These are phyloP conservation scores for Dictyostelium brefeldianum DNA, from an alignment of 78 protist species.

Conservation along the genomic window DNA sequence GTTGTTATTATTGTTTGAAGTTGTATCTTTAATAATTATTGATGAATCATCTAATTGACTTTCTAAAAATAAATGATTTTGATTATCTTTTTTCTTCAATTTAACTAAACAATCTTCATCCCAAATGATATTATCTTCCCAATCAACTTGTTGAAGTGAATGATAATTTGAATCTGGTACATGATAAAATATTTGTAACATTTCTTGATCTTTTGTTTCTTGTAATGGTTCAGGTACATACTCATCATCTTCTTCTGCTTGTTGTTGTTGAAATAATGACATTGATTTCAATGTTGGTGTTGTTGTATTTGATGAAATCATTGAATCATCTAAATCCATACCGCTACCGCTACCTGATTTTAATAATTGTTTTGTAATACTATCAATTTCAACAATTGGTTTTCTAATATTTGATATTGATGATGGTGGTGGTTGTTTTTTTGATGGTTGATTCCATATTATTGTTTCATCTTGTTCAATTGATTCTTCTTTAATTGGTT, in stretches of 20 bases:
- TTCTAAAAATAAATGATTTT: background rate
- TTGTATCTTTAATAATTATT: background rate
- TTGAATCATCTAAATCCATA: background rate
- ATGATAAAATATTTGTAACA: background rate
- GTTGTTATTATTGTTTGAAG: background rate
- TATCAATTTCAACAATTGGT: constrained; percentile 1
- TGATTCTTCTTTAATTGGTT: background rate
- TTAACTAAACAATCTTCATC: background rate
- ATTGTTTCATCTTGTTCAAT: background rate
- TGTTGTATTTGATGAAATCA: background rate
- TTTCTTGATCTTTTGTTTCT: constrained; percentile 9
- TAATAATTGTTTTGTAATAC: constrained; percentile 15
- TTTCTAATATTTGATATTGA: background rate
- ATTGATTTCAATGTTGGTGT: constrained; percentile 11
- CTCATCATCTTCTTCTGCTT: constrained; percentile 50
- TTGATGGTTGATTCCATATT: constrained; percentile 18
- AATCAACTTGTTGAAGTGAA: constrained; percentile 35
- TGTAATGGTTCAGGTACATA: constrained; percentile 47
- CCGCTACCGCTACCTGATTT: background rate
- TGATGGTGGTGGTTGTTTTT: constrained; percentile 35
- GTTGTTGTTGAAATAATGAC: background rate
- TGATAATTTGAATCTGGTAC: constrained; percentile 18
- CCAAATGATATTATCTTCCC: constrained; percentile 82
- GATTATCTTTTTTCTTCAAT: background rate
- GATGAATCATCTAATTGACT: background rate